These are phyloP conservation scores for Galerina marginata DNA, from an alignment of 768 basidiomycete genomes.

Conservation along the genomic window DNA sequence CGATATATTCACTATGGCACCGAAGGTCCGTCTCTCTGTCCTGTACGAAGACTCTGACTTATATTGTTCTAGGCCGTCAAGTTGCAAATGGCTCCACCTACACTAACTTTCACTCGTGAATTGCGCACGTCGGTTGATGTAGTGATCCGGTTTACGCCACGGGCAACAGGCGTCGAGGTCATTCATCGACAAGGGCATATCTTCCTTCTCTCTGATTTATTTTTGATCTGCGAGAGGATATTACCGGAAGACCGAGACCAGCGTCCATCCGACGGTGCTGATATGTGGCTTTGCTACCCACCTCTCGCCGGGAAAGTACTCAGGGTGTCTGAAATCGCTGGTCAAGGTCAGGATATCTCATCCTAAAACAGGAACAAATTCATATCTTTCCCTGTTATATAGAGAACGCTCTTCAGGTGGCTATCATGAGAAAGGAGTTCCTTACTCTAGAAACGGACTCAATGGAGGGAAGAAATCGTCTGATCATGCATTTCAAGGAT, in stretches of 20 bases:
- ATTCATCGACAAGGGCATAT: slow-evolving; percentile 81
- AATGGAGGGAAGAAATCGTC: slow-evolving; percentile 58
- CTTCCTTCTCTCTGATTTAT: slow-evolving; percentile 91
- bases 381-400: slow-evolving; percentile 7
- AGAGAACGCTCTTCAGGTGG: slow-evolving; percentile 79
- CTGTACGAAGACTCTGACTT: not conserved
- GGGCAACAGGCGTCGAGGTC: slow-evolving; percentile 74
- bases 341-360: slow-evolving; percentile 54
- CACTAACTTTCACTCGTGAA: slow-evolving; percentile 77
- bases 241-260: slow-evolving; percentile 61
- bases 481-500: slow-evolving; percentile 76
- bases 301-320: slow-evolving; percentile 95
- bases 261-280: slow-evolving; percentile 60
- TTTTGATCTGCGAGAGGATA: slow-evolving; percentile 90
- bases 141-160: slow-evolving; percentile 77
- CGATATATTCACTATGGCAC: slow-evolving; percentile 95
- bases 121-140: slow-evolving; percentile 76
- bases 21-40: slow-evolving; percentile 62
- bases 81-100: slow-evolving; percentile 86
- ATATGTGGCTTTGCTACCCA: slow-evolving; percentile 94
- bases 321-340: slow-evolving; percentile 64
- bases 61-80: slow-evolving; percentile 69
- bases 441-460: slow-evolving; percentile 71
- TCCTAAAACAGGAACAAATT: slow-evolving; percentile 1
- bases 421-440: slow-evolving; percentile 88